Evolutionary conservation across 371 early-diverging fungal genomes (phyloP).

Genomic region (Paramicrosporidium saccamoebae): DNA sequence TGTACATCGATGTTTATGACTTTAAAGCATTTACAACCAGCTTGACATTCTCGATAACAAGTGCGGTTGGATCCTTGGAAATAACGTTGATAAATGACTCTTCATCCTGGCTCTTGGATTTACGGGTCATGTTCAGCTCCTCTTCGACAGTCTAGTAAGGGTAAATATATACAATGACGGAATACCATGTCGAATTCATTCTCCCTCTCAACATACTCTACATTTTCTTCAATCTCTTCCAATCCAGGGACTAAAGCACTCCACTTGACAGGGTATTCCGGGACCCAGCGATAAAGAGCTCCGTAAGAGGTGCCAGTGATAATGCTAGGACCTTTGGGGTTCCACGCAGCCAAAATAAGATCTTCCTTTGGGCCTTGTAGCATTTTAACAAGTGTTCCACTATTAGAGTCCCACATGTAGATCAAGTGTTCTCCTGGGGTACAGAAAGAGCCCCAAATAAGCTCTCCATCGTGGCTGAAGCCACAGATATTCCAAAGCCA

Average conservation of each 20-base stretch:
- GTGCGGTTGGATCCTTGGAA: too few relatives aligned
- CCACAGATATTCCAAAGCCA: slow-evolving; percentile 47
- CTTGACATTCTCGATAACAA: too few relatives aligned
- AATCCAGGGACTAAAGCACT: slow-evolving; percentile 73
- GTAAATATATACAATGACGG: too few relatives aligned
- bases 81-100: too few relatives aligned
- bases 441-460: slow-evolving; percentile 41
- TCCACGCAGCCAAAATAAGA: slow-evolving; percentile 7
- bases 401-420: slow-evolving; percentile 56
- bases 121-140: too few relatives aligned
- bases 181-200: slow-evolving; percentile 58
- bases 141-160: too few relatives aligned
- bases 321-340: background rate
- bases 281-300: slow-evolving; percentile 45
- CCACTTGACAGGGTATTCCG: slow-evolving; percentile 46
- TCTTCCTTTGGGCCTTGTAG: slow-evolving; percentile 69
- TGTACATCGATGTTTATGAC: too few relatives aligned
- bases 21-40: too few relatives aligned
- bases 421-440: slow-evolving; percentile 56
- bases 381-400: slow-evolving; percentile 46
- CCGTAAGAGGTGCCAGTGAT: background rate
- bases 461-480: slow-evolving; percentile 50
- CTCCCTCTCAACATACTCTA: slow-evolving; percentile 63
- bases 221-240: slow-evolving; percentile 53
- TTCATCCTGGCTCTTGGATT: too few relatives aligned